Evolutionary conservation across 2,329 filamentous ascomycete species (phyloP).

Genomic region (Domatiomyces catenatus): DNA sequence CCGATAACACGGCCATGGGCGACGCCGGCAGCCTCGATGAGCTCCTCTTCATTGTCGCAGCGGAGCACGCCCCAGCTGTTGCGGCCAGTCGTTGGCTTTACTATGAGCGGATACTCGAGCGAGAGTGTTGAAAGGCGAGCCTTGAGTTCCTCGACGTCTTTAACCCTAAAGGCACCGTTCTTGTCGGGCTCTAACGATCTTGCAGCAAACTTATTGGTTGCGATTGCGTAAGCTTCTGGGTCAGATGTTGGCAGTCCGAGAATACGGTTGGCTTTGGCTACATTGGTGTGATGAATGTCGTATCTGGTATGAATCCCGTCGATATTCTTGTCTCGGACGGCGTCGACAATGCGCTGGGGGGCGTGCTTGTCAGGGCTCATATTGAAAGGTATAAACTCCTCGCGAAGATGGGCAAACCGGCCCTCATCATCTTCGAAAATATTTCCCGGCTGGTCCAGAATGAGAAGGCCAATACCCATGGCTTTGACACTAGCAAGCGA

Average conservation of each 20-base stretch:
- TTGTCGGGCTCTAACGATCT: slow-evolving; percentile 14
- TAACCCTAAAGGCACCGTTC: slow-evolving; percentile 10
- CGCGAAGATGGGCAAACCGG: slow-evolving; percentile 18
- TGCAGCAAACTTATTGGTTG: slow-evolving; percentile 21
- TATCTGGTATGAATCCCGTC: slow-evolving; percentile 26
- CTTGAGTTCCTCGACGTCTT: slow-evolving; percentile 11
- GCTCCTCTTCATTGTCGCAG: slow-evolving; percentile 18
- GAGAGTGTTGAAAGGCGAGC: not conserved
- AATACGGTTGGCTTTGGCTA: slow-evolving; percentile 21
- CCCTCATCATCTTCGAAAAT: slow-evolving; percentile 22
- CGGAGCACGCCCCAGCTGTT: slow-evolving; percentile 22
- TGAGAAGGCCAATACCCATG: slow-evolving; percentile 24
- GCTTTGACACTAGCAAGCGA: slow-evolving; percentile 7
- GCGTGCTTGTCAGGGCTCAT: slow-evolving; percentile 20
- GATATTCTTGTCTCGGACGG: slow-evolving; percentile 18
- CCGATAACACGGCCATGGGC: slow-evolving; percentile 6
- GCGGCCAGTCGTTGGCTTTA: slow-evolving; percentile 26
- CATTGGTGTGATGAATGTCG: slow-evolving; percentile 19
- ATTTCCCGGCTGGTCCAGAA: slow-evolving; percentile 25
- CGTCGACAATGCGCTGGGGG: slow-evolving; percentile 19
- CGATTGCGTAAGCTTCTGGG: slow-evolving; percentile 18
- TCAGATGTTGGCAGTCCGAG: slow-evolving; percentile 22
- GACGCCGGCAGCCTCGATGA: slow-evolving; percentile 16
- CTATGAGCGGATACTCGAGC: slow-evolving; percentile 21
- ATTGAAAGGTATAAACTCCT: slow-evolving; percentile 22